Evolutionary conservation across 495 filamentous ascomycete species (phyloP), one percentile per base, ranked within the genome.

Genomic region (Pseudotulostoma volvatum): DNA sequence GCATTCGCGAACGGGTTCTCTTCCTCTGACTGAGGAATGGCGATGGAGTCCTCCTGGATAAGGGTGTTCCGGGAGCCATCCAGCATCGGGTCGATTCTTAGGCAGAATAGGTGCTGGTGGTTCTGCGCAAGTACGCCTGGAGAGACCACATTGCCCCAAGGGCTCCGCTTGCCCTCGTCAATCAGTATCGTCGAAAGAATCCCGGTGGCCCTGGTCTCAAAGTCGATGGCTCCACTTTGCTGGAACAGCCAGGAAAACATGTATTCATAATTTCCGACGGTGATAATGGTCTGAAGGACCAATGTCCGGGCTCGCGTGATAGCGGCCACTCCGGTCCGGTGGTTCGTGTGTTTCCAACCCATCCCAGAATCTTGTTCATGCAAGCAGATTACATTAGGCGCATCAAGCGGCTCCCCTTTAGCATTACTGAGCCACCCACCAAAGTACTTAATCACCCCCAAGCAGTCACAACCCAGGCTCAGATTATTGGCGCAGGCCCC

Each of bases 21-120:
- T 9, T 64, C 59, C 11, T 30, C 25, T 4, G 66, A 68, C 21
- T 75, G 64, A n/a, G 77, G 75, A 56, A 81, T 70, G 0, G 77
- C 49, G 43, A 76, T 61, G 0, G 73, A 63, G 51, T 82, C 78
- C 30, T 79, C 74, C 49, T 68, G 70, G n/a, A 71, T 67, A 7
- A 80, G 49, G 5, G 68, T 59, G 50, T 81, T 82, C 31, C 57
- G 46, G 39, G 67, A 65, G 3, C 81, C 84, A 38, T 79, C 81
- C 35, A 87, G 59, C 39, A 68, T 66, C 2, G 82, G 81, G 52
- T 88, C 82, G 9, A 88, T 63, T 19, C 83, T 78, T 0, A 87
- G 73, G 13, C 74, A 79, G 59, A 88, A 84, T 42, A 86, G 75
- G 59, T 88, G 82, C 49, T 88, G 82, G 45, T 88, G 82, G 42